phyloP scores from a whole-genome alignment of 73 alveolate species.

The Tetrahymena elliotti region DNA sequence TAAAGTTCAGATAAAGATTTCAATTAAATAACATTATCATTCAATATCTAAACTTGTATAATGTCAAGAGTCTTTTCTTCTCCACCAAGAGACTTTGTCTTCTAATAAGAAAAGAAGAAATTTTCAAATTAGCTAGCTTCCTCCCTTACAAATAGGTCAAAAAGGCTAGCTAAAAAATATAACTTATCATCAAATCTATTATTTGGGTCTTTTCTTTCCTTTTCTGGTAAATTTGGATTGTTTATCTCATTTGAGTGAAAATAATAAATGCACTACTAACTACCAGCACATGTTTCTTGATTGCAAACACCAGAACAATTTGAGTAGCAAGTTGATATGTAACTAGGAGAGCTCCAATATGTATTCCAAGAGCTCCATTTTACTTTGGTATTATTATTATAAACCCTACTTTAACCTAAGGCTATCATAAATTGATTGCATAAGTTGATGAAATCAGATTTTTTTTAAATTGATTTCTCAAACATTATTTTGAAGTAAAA shows the following conservation, averaged over 20 bases:
- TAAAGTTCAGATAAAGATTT: background rate
- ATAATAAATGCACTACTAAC: background rate
- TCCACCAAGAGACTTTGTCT: too few species aligned
- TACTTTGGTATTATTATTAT: too few species aligned
- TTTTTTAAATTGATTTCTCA: too few species aligned
- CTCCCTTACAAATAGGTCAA: background rate
- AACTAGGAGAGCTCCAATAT: background rate
- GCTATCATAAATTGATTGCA: background rate
- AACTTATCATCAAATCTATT: background rate
- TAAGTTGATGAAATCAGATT: background rate
- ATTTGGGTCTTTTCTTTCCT: background rate
- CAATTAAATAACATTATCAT: background rate
- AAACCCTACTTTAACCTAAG: background rate
- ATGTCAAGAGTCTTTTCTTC: too few species aligned
- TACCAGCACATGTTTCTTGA: background rate
- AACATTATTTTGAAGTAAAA: too few species aligned
- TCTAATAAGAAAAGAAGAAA: background rate
- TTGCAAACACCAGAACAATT: background rate
- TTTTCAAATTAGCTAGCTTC: background rate
- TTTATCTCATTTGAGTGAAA: background rate
- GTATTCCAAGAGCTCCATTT: background rate
- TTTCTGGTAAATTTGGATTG: background rate
- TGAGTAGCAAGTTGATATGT: background rate
- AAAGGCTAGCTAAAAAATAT: background rate
- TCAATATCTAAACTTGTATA: background rate